Base-by-base conservation (phyloP, 2,329 filamentous ascomycete genomes). In the Calonectria hongkongensis region DNA sequence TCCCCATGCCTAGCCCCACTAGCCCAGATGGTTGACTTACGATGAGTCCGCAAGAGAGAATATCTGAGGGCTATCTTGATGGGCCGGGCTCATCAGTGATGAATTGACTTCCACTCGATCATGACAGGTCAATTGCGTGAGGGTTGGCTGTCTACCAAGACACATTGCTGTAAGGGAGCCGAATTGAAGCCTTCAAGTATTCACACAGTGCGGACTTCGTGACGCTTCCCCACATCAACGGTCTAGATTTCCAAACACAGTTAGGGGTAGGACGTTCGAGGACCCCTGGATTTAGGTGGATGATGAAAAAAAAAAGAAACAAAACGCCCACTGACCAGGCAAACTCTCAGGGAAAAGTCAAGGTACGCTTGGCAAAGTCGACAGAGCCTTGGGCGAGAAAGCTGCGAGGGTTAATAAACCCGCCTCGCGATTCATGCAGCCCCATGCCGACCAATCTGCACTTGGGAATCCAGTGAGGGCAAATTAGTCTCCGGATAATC, bases 161-260 rank as follows among this genome's bases (percentile, higher is more conserved):
- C 33, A 27, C 12, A 41, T 60, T 30, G 41, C 15, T 5, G 39
- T 18, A 27, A 27, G 27, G 54, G 3, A 39, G 15, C 18, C 13
- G 12, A 60, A 50, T 5, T 39, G 41, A 36, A 50, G 30, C 33
- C 33, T 33, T 64, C 27, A 62, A 45, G 78, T 72, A 74, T 73
- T 48, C 54, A 56, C 69, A 79, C 78, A 68, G 78, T 79, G 76
- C 69, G 76, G 73, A 62, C 41, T 65, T 45, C 12, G 36, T 58
- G 45, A 47, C 25, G 21, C 51, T 62, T 73, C 75, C 71, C 75
- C 78, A 79, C 78, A 76, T 70, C 56, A 78, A 78, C 75, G 62
- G 68, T 75, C 73, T 66, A 60, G 36, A 66, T 47, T 67, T 70
- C 70, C 66, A 50, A 71, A 66, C 67, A 43, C 43, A 51, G 70